Conservation (phyloP, 495 filamentous ascomycete species). For the Talaromyces liani region DNA sequence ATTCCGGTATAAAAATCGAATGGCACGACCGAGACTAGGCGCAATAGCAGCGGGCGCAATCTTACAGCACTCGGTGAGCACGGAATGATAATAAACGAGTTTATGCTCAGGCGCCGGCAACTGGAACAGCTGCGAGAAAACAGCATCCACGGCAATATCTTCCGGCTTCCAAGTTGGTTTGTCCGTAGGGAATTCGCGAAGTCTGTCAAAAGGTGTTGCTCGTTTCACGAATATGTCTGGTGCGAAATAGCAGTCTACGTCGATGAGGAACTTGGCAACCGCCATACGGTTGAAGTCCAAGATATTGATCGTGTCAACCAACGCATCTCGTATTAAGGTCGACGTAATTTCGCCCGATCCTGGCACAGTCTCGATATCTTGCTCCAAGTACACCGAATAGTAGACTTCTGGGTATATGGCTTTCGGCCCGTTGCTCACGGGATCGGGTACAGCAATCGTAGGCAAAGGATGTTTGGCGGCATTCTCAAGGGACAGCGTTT, state of each 20-base stretch:
- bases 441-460: slow-evolving; percentile 60
- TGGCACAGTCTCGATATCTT: slow-evolving; percentile 89
- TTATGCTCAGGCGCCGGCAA: slow-evolving; percentile 87
- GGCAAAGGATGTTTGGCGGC: slow-evolving; percentile 70
- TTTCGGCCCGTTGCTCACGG: slow-evolving; percentile 63
- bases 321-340: slow-evolving; percentile 71
- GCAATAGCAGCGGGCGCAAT: slow-evolving; percentile 91
- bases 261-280: slow-evolving; percentile 81
- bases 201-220: slow-evolving; percentile 81
- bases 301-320: slow-evolving; percentile 90
- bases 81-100: slow-evolving; percentile 90
- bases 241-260: slow-evolving; percentile 91
- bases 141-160: slow-evolving; percentile 93
- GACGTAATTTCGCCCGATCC: slow-evolving; percentile 65
- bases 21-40: slow-evolving; percentile 89
- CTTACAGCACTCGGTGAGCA: slow-evolving; percentile 92
- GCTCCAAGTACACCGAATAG: slow-evolving; percentile 83
- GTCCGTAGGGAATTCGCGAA: slow-evolving; percentile 60
- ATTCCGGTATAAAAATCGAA: slow-evolving; percentile 80
- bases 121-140: slow-evolving; percentile 89
- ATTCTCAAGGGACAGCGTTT: slow-evolving; percentile 31
- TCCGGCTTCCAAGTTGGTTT: slow-evolving; percentile 92
- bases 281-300: slow-evolving; percentile 87
- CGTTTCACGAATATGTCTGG: slow-evolving; percentile 84
- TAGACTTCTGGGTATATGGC: slow-evolving; percentile 86